phyloP scores from a whole-genome alignment of 176 grass and related monocot genomes.

The Rhynchospora pubera region DNA sequence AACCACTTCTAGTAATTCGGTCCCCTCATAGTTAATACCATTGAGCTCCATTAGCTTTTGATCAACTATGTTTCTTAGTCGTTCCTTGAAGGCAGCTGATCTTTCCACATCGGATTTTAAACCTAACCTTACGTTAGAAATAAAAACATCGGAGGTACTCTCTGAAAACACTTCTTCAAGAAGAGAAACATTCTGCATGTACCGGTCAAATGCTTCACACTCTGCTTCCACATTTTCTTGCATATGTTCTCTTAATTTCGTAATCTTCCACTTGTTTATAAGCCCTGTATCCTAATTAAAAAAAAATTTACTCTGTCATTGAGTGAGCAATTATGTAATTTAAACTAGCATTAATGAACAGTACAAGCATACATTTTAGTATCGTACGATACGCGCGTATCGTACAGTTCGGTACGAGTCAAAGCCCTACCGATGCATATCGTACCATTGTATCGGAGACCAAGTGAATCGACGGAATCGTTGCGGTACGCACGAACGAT shows the following conservation, averaged over 20 bases:
- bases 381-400: too few relatives aligned
- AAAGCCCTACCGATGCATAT: too few relatives aligned
- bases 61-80: constrained; percentile 37
- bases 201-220: constrained; percentile 81
- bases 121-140: constrained; percentile 61
- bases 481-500: too few relatives aligned
- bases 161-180: constrained; percentile 77
- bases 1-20: constrained; percentile 16
- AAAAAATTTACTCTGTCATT: background rate
- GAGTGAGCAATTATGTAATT: background rate
- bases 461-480: too few relatives aligned
- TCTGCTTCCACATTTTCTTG: constrained; percentile 73
- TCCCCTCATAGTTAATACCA: constrained; percentile 18
- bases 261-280: constrained; percentile 80
- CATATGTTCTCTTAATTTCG: constrained; percentile 75
- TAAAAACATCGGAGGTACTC: constrained; percentile 19
- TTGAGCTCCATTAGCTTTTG: constrained; percentile 60
- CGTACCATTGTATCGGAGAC: too few relatives aligned
- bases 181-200: constrained; percentile 56
- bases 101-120: constrained; percentile 49
- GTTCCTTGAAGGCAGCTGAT: constrained; percentile 42
- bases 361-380: too few relatives aligned
- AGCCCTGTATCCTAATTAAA: constrained; percentile 40
- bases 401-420: too few relatives aligned
- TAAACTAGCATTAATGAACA: background rate